Evolutionary conservation across 1,284 basidiomycete genomes (phyloP).

Genomic region (Phaffia rhodozyma): DNA sequence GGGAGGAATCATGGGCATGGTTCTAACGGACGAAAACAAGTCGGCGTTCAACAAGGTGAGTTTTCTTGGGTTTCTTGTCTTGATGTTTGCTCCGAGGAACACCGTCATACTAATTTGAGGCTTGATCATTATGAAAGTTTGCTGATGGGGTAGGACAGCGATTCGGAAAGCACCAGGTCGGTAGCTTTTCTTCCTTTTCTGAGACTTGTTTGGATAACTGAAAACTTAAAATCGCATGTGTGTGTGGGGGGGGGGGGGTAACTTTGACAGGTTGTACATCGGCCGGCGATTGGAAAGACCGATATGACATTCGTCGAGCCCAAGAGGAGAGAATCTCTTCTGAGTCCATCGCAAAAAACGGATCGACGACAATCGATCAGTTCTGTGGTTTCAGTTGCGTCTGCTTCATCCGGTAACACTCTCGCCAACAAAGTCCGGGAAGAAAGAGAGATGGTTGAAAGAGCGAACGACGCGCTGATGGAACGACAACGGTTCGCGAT

Average conservation of each 20-base stretch:
- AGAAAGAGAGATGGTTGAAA: constrained; percentile 49
- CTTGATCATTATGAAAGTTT: constrained; percentile 36
- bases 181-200: constrained; percentile 11
- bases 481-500: constrained; percentile 85
- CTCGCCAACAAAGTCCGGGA: constrained; percentile 28
- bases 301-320: constrained; percentile 55
- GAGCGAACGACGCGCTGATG: constrained; percentile 70
- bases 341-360: constrained; percentile 38
- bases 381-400: constrained; percentile 28
- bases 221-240: constrained; percentile 3
- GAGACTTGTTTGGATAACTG: not conserved
- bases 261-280: constrained; percentile 48
- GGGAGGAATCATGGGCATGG: constrained; percentile 50
- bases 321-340: constrained; percentile 71
- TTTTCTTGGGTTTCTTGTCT: constrained; percentile 6
- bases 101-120: not conserved
- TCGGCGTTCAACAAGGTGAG: constrained; percentile 59
- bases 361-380: constrained; percentile 21
- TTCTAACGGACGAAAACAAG: constrained; percentile 77
- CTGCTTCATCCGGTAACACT: constrained; percentile 22
- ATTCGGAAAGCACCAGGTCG: constrained; percentile 74
- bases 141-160: constrained; percentile 88
- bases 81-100: not conserved
- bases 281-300: constrained; percentile 73
- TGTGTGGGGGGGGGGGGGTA: too few species aligned